phyloP scores from a whole-genome alignment of 2,329 filamentous ascomycete species.

The Cadophora luteo-olivacea region DNA sequence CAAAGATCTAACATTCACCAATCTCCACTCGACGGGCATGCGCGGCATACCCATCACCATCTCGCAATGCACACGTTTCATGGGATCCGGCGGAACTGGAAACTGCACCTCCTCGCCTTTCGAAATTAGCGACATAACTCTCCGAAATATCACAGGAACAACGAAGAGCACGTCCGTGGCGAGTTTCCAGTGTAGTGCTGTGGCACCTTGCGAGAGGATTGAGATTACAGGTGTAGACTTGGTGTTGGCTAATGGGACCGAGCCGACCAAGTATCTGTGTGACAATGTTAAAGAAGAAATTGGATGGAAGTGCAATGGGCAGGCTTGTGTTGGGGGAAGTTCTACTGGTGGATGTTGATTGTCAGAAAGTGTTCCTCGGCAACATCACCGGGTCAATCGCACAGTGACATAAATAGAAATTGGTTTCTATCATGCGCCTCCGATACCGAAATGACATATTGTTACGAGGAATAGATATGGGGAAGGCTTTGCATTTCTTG shows the following conservation, averaged over 20 bases:
- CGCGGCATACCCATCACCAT: conserved; percentile 46
- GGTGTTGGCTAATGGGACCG: conserved; percentile 15
- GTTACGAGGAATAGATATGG: too few species aligned
- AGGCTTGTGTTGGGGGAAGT: conserved; percentile 12
- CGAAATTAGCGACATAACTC: conserved; percentile 16
- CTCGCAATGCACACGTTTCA: conserved; percentile 48
- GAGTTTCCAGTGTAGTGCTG: conserved; percentile 23
- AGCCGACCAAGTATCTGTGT: conserved; percentile 19
- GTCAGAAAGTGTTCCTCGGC: neutral
- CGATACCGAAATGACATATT: too few species aligned
- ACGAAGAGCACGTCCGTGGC: conserved; percentile 15
- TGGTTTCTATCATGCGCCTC: too few species aligned
- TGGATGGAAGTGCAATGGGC: conserved; percentile 25
- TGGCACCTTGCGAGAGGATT: conserved; percentile 25
- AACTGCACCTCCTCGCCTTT: conserved; percentile 18
- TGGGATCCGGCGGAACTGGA: conserved; percentile 1
- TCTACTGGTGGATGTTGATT: conserved; percentile 4
- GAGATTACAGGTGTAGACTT: conserved; percentile 15
- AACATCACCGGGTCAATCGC: too few species aligned
- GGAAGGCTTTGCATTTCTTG: too few species aligned
- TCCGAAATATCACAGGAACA: conserved; percentile 22
- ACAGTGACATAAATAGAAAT: too few species aligned
- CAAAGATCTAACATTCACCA: conserved; percentile 63
- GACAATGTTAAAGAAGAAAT: conserved; percentile 17
- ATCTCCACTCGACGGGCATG: conserved; percentile 43